These are phyloP conservation scores for Auricularia cornea DNA, from an alignment of 768 basidiomycete species.

Conservation along the genomic window DNA sequence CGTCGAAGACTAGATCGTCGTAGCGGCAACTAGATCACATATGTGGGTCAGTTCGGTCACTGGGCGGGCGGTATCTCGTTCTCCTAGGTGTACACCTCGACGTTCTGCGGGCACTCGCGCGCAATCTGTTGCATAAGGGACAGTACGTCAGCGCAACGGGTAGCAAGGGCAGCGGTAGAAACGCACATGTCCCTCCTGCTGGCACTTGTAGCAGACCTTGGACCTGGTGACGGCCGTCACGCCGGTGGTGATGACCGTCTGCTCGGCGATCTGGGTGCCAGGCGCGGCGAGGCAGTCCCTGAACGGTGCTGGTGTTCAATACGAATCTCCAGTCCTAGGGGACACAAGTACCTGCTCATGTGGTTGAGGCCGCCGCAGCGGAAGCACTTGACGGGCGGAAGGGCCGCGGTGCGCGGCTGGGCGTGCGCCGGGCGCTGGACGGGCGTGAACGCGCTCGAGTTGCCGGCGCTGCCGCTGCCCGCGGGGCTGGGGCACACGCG, in stretches of 20 bases:
- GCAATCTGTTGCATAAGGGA: constrained; percentile 13
- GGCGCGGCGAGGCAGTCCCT: constrained; percentile 80
- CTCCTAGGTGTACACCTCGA: constrained; percentile 4
- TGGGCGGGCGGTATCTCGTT: no score
- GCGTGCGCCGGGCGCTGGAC: not conserved
- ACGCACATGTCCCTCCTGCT: constrained; percentile 80
- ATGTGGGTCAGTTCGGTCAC: no score
- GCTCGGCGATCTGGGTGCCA: constrained; percentile 41
- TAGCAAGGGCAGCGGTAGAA: not conserved
- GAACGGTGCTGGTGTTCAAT: not conserved
- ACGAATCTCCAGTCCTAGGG: not conserved
- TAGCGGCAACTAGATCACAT: no score
- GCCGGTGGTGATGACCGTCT: constrained; percentile 34
- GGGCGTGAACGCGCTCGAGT: constrained; percentile 13
- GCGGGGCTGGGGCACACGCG: constrained; percentile 56
- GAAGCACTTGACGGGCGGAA: constrained; percentile 82
- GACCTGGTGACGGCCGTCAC: constrained; percentile 39
- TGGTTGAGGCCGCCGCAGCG: constrained; percentile 86
- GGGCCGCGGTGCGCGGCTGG: constrained; percentile 56
- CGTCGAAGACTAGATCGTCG: no score
- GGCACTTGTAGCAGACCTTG: constrained; percentile 85
- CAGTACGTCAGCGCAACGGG: constrained; percentile 20
- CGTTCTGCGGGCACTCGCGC: constrained; percentile 17
- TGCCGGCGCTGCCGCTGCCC: constrained; percentile 19
- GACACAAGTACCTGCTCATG: constrained; percentile 29